Base-by-base conservation (phyloP, 768 basidiomycete species). In the Tricholoma furcatifolium region DNA sequence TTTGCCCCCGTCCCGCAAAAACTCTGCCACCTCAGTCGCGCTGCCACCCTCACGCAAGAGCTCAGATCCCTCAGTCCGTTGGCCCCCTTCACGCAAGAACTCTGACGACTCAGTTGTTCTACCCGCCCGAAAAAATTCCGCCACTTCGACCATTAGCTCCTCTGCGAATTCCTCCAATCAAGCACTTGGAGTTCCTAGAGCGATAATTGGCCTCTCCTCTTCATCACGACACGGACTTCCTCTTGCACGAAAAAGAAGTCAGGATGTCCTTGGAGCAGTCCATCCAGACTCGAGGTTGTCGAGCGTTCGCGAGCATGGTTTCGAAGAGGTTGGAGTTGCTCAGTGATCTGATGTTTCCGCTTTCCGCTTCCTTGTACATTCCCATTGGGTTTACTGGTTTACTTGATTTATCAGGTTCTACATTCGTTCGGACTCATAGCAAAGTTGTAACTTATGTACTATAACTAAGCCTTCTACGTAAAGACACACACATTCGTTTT, bases 151-250 rank as follows among this genome's bases (percentile, higher is more conserved):
- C 3, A 27, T 7, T 7, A 27, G 27, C 27, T 27, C 27, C 27
- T 27, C 27, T 27, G 27, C 27, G 27, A 27, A 27, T 27, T 27
- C 45, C 8, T 34, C 43, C 20, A 43, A 53, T 21, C 43, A 31
- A 31, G 36, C 50, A 12, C 59, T 59, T n/a, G n/a, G n/a, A n/a
- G n/a, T n/a, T 36, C 53, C 55, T 6, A 53, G 47, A 24, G 43
- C 48, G 9, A 32, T 56, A 12, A 31, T 56, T 10, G 63, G 58
- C 4, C 56, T 69, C 27, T 63, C 65, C 2, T 46, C 51, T 4
- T 66, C 66, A 2, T 67, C 66, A 18, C 56, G 62, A 30, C 23
- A 51, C 20, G 57, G 47, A 14, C 21, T 31, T 11, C 50, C 43
- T 7, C 18, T 32, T 21, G 46, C 23, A 20, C 38, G 54, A 12